Base-by-base conservation (phyloP, 306 rosid species). In the Quercus dentata region DNA sequence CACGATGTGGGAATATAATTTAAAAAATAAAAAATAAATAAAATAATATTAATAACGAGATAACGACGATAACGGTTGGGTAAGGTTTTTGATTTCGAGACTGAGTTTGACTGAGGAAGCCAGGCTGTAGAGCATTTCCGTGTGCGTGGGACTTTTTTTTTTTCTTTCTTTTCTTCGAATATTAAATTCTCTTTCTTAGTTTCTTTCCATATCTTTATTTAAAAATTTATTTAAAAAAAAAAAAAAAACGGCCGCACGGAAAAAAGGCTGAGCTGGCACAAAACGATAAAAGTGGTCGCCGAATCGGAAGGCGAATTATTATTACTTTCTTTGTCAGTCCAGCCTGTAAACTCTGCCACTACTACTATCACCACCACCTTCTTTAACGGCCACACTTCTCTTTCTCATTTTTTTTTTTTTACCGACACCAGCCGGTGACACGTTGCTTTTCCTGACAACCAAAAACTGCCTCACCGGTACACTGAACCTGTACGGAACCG, bases 221-320 rank as follows among this genome's bases (percentile, higher is more conserved):
- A 38, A 38, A 64, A 76, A 74, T 33, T 33, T 27, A 19, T 21
- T 21, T 21, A 58, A 28, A 1, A 5, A n/a, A 21, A 9, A 21
- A 51, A 68, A 1, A 51, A 62, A 7, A 2, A 54, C 5, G 83
- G 90, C 91, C 82, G 86, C 84, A 76, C 19, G 13, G 4, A 2
- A 33, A 33, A 49, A 49, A 41, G 46, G 83, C 41, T 89, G 93
- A 87, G 78, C 69, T 86, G 94, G 90, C 83, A 10, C 8, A 77
- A 87, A 81, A 89, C 92, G 98, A 92, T 97, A 92, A 92, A 73
- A 83, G 75, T 78, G 89, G 91, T 90, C 88, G 92, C 97, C 92
- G 89, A 87, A 94, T 74, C 86, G 90, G 89, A 88, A 87, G 82
- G 90, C 92, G 91, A 88, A 82, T 92, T 86, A 94, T 92, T 90